A percentile compares a stretch with the other conserved stretches of the same genome.
Conservation (phyloP, 2,329 filamentous ascomycete species). For the Myrmaecium sp. region DNA sequence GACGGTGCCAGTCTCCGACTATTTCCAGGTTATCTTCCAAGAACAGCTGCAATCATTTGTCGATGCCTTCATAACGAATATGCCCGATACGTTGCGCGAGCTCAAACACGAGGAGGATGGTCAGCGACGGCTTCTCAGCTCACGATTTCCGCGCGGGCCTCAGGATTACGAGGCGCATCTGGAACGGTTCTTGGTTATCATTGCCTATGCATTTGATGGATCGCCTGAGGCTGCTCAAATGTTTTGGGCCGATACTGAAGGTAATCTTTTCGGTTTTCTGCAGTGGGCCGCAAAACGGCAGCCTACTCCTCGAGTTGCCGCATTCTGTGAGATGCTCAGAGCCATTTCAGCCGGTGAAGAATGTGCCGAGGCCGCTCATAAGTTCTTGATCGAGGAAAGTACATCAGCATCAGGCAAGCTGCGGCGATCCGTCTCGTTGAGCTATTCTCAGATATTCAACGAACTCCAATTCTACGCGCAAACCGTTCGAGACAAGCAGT, state of each 20-base stretch:
- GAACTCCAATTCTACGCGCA: conserved; percentile 74
- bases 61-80: conserved; percentile 85
- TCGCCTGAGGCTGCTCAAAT: conserved; percentile 68
- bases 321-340: conserved; percentile 92
- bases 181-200: conserved; percentile 81
- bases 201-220: conserved; percentile 79
- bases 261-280: conserved; percentile 84
- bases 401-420: conserved; percentile 53
- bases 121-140: conserved; percentile 40
- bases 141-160: conserved; percentile 30
- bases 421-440: conserved; percentile 67
- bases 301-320: conserved; percentile 87
- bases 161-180: conserved; percentile 41
- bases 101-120: conserved; percentile 82
- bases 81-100: conserved; percentile 78
- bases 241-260: conserved; percentile 86
- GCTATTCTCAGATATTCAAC: conserved; percentile 82
- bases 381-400: conserved; percentile 77
- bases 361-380: conserved; percentile 71
- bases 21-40: conserved; percentile 59
- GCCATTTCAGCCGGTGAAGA: conserved; percentile 69
- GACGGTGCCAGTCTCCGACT: conserved; percentile 48
- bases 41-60: conserved; percentile 72
- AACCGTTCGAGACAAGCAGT: conserved; percentile 54
- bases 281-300: conserved; percentile 93